Evolutionary conservation across 257 asterid species (phyloP), one percentile per base, ranked within the genome.

Genomic region (Rauvolfia tetraphylla): DNA sequence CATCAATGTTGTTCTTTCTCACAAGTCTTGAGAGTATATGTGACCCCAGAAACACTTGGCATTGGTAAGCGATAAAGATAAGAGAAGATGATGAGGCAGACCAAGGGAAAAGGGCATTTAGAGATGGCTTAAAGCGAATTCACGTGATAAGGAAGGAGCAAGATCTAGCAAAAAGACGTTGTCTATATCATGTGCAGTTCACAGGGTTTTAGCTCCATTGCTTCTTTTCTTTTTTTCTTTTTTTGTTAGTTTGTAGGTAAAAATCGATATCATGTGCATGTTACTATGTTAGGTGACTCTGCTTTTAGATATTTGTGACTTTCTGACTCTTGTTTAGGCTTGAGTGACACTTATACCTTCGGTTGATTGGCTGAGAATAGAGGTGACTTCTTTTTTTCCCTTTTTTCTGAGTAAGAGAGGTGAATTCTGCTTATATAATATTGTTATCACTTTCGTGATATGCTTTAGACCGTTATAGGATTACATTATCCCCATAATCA

Each of bases 91-190:
- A 39, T 29, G 27, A 15, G 8, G 18, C 27, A 29, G 49, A 33
- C 18, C 29, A 65, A 49, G 11, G 34, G 44, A 51, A 17, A 20
- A 23, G 34, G 38, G 14, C n/a, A n/a, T n/a, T n/a, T n/a, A n/a
- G n/a, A 41, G 27, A 13, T 3, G 56, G 38, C 20, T 7, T n/a
- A 29, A 65, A 41, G 68, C 61, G 57, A 70, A 20, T 75, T 79
- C 88, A 88, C 89, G 89, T 86, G 93, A 89, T 82, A 59, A 76
- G 75, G 76, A 62, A 61, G 57, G 56, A 77, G 79, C 62, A 54
- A 78, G 68, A 78, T 78, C 61, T 75, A 69, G 49, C 68, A 51
- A 23, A 75, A 75, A 78, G 78, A 56, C 68, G 78, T 70, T 8
- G 36, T n/a, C 56, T 9, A 18, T 6, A n/a, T 44, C 80, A 82